phyloP scores from a whole-genome alignment of 202 grass and related monocot species.

The Setaria italica region DNA sequence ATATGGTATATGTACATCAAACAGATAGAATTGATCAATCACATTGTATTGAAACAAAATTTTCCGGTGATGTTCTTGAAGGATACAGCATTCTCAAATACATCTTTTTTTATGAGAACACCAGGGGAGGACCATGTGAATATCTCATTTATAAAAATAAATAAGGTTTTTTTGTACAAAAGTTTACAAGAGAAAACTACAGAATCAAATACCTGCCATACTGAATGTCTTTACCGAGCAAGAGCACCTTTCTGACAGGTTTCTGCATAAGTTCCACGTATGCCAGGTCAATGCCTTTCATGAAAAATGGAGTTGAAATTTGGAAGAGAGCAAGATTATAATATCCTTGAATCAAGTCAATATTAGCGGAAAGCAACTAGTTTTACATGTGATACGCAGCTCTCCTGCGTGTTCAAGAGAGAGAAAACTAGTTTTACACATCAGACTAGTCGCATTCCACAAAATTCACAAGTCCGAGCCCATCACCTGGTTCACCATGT shows the following conservation, averaged over 20 bases:
- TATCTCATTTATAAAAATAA: background rate
- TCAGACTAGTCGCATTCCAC: constrained; percentile 50
- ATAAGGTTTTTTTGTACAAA: background rate
- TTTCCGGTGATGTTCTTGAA: constrained; percentile 30
- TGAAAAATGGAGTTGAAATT: constrained; percentile 1
- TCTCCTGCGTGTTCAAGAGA: no score
- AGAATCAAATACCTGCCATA: background rate
- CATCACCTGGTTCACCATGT: constrained; percentile 39
- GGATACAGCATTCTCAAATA: background rate
- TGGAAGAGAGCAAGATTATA: constrained; percentile 25
- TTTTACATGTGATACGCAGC: constrained; percentile 28
- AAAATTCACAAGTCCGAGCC: constrained; percentile 37
- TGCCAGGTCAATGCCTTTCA: constrained; percentile 32
- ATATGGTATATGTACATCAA: constrained; percentile 58
- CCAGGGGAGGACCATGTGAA: background rate
- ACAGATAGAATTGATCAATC: constrained; percentile 48
- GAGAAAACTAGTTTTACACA: constrained; percentile 34
- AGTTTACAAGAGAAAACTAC: background rate
- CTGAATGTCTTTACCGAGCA: constrained; percentile 22
- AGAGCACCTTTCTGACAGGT: constrained; percentile 46
- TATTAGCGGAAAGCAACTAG: constrained; percentile 35
- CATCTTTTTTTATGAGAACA: background rate
- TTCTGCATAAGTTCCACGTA: constrained; percentile 49
- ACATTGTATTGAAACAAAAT: constrained; percentile 25
- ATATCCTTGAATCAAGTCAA: constrained; percentile 32